phyloP scores from a whole-genome alignment of 257 asterid species.

The Nicotiana attenuata region DNA sequence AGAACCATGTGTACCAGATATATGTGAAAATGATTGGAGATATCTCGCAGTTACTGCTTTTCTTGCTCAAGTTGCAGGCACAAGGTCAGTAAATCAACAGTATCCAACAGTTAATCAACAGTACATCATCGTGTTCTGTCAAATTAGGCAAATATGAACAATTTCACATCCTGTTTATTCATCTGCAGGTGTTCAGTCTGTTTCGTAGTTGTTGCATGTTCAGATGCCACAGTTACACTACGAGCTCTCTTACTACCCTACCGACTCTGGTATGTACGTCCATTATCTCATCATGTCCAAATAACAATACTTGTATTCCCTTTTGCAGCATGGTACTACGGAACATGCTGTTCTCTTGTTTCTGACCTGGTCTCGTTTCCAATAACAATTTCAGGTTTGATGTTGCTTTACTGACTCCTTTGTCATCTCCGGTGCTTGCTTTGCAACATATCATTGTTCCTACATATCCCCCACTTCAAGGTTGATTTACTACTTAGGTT shows the following conservation, averaged over 20 bases:
- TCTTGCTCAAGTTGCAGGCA: constrained; percentile 61
- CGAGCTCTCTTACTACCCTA: constrained; percentile 87
- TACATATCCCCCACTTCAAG: constrained; percentile 36
- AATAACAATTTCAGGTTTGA: constrained; percentile 64
- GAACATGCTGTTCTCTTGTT: neutral
- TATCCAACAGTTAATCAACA: constrained; percentile 22
- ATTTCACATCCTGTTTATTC: constrained; percentile 7
- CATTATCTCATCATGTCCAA: neutral
- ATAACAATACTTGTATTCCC: neutral
- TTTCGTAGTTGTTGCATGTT: constrained; percentile 81
- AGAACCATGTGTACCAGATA: constrained; percentile 39
- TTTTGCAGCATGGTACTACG: neutral
- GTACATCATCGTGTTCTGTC: constrained; percentile 5
- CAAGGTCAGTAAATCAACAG: constrained; percentile 49
- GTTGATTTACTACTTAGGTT: constrained; percentile 32
- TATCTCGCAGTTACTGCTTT: constrained; percentile 92
- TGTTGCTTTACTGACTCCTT: constrained; percentile 60
- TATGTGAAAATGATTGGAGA: constrained; percentile 87
- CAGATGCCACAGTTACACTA: constrained; percentile 84
- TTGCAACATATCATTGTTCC: constrained; percentile 72
- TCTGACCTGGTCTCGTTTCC: constrained; percentile 18
- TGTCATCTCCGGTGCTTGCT: constrained; percentile 74
- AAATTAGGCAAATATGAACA: neutral
- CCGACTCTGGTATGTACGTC: constrained; percentile 56
- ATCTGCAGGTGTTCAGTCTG: constrained; percentile 67